These are phyloP conservation scores for Niveomyces coronatus DNA, from an alignment of 2,329 filamentous ascomycete species.

Conservation along the genomic window DNA sequence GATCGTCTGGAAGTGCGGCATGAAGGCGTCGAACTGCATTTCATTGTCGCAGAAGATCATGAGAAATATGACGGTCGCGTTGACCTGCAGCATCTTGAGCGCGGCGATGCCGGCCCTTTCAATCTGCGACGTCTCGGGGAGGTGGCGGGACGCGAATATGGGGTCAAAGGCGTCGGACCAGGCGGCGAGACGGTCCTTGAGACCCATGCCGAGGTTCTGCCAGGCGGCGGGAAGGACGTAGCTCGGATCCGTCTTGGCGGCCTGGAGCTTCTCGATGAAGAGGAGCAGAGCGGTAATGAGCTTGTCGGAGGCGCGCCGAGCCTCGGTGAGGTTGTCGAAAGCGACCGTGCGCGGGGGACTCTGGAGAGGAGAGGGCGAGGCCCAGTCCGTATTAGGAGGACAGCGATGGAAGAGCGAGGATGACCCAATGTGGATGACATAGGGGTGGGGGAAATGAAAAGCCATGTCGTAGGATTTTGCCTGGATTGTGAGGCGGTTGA, in stretches of 20 bases:
- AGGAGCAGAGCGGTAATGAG: conserved; percentile 46
- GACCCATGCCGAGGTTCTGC: conserved; percentile 35
- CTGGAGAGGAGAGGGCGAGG: conserved; percentile 27
- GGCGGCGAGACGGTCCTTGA: conserved; percentile 39
- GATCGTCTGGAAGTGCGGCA: conserved; percentile 41
- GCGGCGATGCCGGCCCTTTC: conserved; percentile 51
- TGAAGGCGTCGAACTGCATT: conserved; percentile 46
- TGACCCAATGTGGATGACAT: conserved; percentile 38
- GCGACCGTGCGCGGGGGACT: conserved; percentile 16
- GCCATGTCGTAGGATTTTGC: conserved; percentile 60
- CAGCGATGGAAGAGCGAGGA: conserved; percentile 19
- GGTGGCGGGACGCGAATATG: conserved; percentile 39
- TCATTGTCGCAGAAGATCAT: conserved; percentile 52
- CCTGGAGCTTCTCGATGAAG: conserved; percentile 45
- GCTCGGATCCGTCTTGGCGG: conserved; percentile 39
- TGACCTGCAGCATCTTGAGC: conserved; percentile 52
- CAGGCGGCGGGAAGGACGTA: conserved; percentile 40
- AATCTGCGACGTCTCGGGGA: conserved; percentile 39
- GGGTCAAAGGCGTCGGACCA: conserved; percentile 49
- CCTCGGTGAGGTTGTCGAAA: conserved; percentile 43
- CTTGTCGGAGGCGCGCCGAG: conserved; percentile 45
- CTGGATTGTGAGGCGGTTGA: conserved; percentile 52
- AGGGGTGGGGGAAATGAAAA: conserved; percentile 54
- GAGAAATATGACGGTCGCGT: conserved; percentile 44
- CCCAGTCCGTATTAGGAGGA: conserved; percentile 33